Evolutionary conservation across 2,329 filamentous ascomycete genomes (phyloP).

Genomic region (Cladosporium sp.): DNA sequence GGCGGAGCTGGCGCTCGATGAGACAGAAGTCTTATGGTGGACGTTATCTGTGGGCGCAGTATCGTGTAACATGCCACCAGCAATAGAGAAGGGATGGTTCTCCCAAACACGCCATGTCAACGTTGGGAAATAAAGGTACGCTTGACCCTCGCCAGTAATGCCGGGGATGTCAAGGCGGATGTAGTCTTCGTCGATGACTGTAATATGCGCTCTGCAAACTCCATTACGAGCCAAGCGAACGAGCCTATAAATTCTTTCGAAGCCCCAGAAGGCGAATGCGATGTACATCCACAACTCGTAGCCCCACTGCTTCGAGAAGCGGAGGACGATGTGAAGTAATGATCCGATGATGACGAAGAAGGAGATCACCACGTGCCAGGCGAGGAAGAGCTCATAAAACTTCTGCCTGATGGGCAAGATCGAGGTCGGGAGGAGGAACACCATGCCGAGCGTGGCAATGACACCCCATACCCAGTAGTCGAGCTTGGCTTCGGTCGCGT

Average conservation of each 20-base stretch:
- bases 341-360: constrained; percentile 45
- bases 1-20: constrained; percentile 12
- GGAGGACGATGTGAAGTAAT: constrained; percentile 45
- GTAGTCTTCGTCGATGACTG: constrained; percentile 34
- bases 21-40: not conserved
- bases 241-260: constrained; percentile 48
- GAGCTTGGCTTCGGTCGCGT: constrained; percentile 25
- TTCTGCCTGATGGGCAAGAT: constrained; percentile 41
- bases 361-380: constrained; percentile 45
- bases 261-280: constrained; percentile 46
- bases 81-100: constrained; percentile 56
- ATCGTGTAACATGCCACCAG: constrained; percentile 29
- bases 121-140: constrained; percentile 54
- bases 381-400: constrained; percentile 49
- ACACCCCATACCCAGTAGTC: constrained; percentile 50
- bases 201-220: constrained; percentile 40
- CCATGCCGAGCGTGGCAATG: constrained; percentile 39
- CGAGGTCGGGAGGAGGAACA: constrained; percentile 38
- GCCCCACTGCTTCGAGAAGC: constrained; percentile 43
- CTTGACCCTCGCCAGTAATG: constrained; percentile 42
- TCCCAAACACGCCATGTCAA: constrained; percentile 48
- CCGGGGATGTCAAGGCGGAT: constrained; percentile 47
- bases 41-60: constrained; percentile 20
- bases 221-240: constrained; percentile 43
- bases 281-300: constrained; percentile 52